Conservation (phyloP, 1,284 basidiomycete genomes). For the Neolentinus lepideus region DNA sequence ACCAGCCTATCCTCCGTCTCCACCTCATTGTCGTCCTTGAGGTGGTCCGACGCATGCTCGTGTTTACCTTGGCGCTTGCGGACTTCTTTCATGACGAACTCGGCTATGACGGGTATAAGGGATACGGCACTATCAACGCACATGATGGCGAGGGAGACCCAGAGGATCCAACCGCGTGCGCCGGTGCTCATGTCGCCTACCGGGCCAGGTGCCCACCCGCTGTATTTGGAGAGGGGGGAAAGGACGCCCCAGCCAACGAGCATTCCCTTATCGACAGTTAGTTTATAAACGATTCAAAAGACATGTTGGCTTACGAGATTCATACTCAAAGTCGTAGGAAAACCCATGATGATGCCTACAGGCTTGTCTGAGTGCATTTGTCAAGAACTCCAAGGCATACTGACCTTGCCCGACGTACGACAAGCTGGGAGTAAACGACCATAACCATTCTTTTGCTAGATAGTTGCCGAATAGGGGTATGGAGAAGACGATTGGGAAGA, state of each 20-base stretch:
- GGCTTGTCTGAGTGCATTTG: too few species aligned
- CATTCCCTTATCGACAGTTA: slow-evolving; percentile 59
- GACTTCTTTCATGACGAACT: slow-evolving; percentile 40
- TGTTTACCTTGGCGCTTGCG: slow-evolving; percentile 3
- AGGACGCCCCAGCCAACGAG: slow-evolving; percentile 92
- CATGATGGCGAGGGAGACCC: slow-evolving; percentile 95
- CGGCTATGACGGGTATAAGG: slow-evolving; percentile 63
- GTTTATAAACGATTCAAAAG: neutral
- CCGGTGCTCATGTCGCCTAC: slow-evolving; percentile 82
- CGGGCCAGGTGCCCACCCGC: slow-evolving; percentile 88
- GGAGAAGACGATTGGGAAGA: slow-evolving; percentile 87
- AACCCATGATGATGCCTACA: slow-evolving; percentile 98
- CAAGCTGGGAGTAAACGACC: slow-evolving; percentile 91
- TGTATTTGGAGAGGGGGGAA: slow-evolving; percentile 76
- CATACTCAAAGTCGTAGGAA: slow-evolving; percentile 92
- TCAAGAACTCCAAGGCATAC: too few species aligned
- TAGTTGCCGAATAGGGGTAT: slow-evolving; percentile 88
- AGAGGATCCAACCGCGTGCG: slow-evolving; percentile 89
- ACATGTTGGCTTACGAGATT: slow-evolving; percentile 50
- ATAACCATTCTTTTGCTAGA: slow-evolving; percentile 85
- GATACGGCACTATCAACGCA: slow-evolving; percentile 85
- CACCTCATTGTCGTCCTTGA: slow-evolving; percentile 55
- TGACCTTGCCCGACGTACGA: slow-evolving; percentile 87
- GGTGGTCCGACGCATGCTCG: slow-evolving; percentile 7
- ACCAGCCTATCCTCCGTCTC: slow-evolving; percentile 82